Conservation (phyloP, 2,329 filamentous ascomycete species). For the Myrmaecium sp. region DNA sequence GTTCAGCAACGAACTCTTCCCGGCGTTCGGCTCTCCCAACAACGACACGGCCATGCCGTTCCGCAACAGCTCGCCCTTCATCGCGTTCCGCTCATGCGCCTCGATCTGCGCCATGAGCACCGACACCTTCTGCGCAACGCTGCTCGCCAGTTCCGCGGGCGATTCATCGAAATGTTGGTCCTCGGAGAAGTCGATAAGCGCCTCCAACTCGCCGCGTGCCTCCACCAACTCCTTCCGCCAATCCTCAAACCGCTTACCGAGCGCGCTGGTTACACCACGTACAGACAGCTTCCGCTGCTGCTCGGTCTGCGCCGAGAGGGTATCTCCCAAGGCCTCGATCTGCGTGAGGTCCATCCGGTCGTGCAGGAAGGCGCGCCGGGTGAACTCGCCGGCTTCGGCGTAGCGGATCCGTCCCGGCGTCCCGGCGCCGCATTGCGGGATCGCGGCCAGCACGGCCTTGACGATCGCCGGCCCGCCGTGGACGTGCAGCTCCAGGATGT, state of each 20-base stretch:
- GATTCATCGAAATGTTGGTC: conserved; percentile 95
- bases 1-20: conserved; percentile 90
- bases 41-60: conserved; percentile 76
- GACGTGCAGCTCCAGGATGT: conserved; percentile 84
- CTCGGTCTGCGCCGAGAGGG: conserved; percentile 57
- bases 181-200: conserved; percentile 91
- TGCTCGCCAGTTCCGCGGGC: conserved; percentile 50
- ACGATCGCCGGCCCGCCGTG: conserved; percentile 84
- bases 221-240: conserved; percentile 67
- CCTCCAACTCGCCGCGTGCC: conserved; percentile 81
- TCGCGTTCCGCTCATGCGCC: conserved; percentile 57
- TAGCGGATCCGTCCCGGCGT: conserved; percentile 45
- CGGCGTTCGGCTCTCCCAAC: conserved; percentile 80
- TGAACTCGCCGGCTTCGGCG: conserved; percentile 92
- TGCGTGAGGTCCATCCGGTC: conserved; percentile 73
- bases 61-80: conserved; percentile 66
- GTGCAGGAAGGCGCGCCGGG: conserved; percentile 78
- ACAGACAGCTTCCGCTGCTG: conserved; percentile 81
- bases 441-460: conserved; percentile 65
- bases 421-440: conserved; percentile 36
- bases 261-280: conserved; percentile 50
- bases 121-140: conserved; percentile 48
- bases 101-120: conserved; percentile 45
- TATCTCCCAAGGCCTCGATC: conserved; percentile 48
- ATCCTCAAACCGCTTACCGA: conserved; percentile 60